A percentile compares a stretch with the other conserved stretches of the same genome.
phyloP scores from a whole-genome alignment of 2,329 filamentous ascomycete genomes.

The Elsinoe australis region DNA sequence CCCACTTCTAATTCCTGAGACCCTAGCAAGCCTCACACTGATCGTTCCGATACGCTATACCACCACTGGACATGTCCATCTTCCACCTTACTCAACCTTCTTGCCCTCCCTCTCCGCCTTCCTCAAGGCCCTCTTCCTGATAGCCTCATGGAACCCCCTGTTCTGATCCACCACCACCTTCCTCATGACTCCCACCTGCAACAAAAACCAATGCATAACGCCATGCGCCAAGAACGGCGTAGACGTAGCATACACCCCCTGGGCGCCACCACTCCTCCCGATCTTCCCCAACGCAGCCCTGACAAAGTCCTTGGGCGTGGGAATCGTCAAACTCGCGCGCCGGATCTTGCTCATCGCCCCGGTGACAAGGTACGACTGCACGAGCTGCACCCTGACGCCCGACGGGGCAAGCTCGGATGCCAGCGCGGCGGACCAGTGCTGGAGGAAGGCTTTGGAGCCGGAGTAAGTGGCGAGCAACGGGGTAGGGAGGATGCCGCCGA shows the following conservation, averaged over 20 bases:
- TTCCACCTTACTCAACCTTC: constrained; percentile 40
- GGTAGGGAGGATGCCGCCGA: constrained; percentile 85
- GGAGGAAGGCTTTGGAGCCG: constrained; percentile 94
- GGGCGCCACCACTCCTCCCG: constrained; percentile 67
- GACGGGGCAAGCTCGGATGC: constrained; percentile 72
- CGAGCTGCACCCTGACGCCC: constrained; percentile 82
- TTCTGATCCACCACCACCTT: constrained; percentile 53
- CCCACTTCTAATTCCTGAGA: too few species aligned
- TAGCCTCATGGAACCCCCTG: constrained; percentile 68
- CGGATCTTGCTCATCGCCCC: constrained; percentile 97
- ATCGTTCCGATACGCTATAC: neutral
- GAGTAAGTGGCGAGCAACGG: constrained; percentile 93
- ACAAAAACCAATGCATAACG: constrained; percentile 73
- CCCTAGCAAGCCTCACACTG: too few species aligned
- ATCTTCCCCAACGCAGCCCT: constrained; percentile 70
- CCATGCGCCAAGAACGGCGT: constrained; percentile 93
- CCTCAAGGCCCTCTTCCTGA: constrained; percentile 70
- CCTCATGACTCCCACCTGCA: constrained; percentile 52
- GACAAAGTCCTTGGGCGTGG: constrained; percentile 76
- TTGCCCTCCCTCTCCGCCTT: constrained; percentile 78
- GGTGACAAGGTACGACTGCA: constrained; percentile 87
- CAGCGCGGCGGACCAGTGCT: constrained; percentile 87
- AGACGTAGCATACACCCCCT: constrained; percentile 72
- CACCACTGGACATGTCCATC: neutral
- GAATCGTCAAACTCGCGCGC: constrained; percentile 67